phyloP scores from a whole-genome alignment of 495 filamentous ascomycete genomes.

The Rostrohypoxylon terebratum region DNA sequence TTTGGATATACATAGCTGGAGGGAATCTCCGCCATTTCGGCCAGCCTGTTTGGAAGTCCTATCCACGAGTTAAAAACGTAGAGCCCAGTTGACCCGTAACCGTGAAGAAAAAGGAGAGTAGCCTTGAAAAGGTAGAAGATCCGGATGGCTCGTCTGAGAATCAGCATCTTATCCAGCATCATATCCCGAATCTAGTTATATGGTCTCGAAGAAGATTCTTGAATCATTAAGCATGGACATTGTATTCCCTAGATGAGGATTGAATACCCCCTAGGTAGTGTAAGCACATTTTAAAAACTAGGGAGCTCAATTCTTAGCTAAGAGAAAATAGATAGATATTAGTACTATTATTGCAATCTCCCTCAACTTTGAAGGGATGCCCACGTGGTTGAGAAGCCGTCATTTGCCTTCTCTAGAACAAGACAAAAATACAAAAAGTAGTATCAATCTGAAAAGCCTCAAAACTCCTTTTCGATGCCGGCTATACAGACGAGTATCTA shows the following conservation, averaged over 20 bases:
- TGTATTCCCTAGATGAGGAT: background rate
- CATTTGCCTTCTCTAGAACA: background rate
- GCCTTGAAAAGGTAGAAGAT: background rate
- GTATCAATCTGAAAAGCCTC: background rate
- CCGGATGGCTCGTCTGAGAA: background rate
- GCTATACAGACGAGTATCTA: background rate
- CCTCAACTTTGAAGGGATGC: background rate
- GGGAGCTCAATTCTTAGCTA: slow-evolving; percentile 9
- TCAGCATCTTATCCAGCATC: background rate
- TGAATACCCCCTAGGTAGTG: background rate
- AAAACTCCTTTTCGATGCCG: background rate
- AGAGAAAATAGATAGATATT: background rate
- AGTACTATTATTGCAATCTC: no score
- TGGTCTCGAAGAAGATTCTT: background rate
- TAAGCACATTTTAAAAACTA: background rate
- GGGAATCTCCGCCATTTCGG: background rate
- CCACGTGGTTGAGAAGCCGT: no score
- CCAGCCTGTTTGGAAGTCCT: background rate
- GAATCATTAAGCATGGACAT: background rate
- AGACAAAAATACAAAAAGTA: background rate
- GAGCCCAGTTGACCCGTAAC: background rate
- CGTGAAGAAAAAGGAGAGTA: background rate
- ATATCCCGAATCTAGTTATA: background rate
- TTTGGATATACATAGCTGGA: no score
- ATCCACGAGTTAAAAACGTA: background rate